These are phyloP conservation scores for Geotrichum ghanense DNA, from an alignment of 805 yeast genomes.

Conservation along the genomic window DNA sequence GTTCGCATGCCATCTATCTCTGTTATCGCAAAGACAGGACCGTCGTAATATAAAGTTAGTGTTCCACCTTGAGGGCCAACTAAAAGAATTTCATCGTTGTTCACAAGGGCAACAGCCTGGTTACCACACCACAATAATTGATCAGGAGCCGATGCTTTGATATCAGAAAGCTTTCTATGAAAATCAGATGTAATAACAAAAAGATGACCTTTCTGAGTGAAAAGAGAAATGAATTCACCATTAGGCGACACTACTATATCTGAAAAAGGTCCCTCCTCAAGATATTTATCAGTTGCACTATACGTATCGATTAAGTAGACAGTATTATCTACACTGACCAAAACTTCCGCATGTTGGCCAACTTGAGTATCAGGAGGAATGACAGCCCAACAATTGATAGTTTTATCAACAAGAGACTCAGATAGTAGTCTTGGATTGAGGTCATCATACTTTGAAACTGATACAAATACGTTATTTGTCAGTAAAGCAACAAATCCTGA, in stretches of 20 bases:
- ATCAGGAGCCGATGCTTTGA: conserved; percentile 31
- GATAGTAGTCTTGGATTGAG: conserved; percentile 19
- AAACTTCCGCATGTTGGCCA: conserved; percentile 22
- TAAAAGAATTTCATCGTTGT: conserved; percentile 51
- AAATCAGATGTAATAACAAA: conserved; percentile 41
- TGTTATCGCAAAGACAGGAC: conserved; percentile 31
- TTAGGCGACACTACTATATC: conserved; percentile 41
- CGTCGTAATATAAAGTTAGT: conserved; percentile 24
- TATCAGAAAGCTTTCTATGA: conserved; percentile 33
- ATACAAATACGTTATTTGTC: conserved; percentile 31
- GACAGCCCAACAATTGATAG: conserved; percentile 22
- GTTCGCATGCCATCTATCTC: conserved; percentile 63
- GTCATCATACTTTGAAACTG: conserved; percentile 30
- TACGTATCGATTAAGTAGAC: conserved; percentile 16
- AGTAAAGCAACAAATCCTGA: conserved; percentile 36
- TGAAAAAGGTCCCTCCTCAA: conserved; percentile 40
- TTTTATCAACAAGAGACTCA: conserved; percentile 6
- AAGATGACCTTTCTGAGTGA: conserved; percentile 32
- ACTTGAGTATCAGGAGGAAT: conserved; percentile 18
- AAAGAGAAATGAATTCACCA: conserved; percentile 43
- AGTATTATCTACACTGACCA: conserved; percentile 16
- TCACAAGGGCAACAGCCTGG: conserved; percentile 59
- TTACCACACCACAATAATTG: conserved; percentile 74
- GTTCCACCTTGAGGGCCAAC: conserved; percentile 58
- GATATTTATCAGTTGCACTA: conserved; percentile 28